Conservation (phyloP, 768 basidiomycete species). For the Boletus rufocinnamomeus region DNA sequence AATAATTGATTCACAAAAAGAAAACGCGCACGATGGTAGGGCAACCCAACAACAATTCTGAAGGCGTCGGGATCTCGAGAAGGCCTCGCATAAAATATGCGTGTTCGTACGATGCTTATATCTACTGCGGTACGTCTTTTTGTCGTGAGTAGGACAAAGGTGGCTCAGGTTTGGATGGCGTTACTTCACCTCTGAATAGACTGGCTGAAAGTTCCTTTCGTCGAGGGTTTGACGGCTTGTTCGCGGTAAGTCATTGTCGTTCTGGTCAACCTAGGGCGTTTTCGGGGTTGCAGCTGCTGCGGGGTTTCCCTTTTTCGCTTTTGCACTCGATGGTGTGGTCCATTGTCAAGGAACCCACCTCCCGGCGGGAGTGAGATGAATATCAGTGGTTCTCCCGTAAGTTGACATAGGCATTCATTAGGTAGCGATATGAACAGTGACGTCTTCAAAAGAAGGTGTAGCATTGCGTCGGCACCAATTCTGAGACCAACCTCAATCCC, state of each 20-base stretch:
- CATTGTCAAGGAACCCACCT: slow-evolving; percentile 14
- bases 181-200: slow-evolving; percentile 23
- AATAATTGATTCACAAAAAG: background rate
- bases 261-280: slow-evolving; percentile 28
- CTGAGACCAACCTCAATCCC: slow-evolving; percentile 40
- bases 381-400: slow-evolving; percentile 72
- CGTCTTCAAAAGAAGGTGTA: slow-evolving; percentile 74
- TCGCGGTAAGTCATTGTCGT: slow-evolving; percentile 1
- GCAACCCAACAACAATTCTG: slow-evolving; percentile 62
- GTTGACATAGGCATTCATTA: slow-evolving; percentile 83
- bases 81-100: slow-evolving; percentile 71
- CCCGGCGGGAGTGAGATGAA: slow-evolving; percentile 36
- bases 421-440: slow-evolving; percentile 76
- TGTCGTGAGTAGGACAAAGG: slow-evolving; percentile 7
- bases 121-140: slow-evolving; percentile 50
- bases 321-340: slow-evolving; percentile 9
- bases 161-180: background rate
- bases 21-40: slow-evolving; percentile 57
- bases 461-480: slow-evolving; percentile 74
- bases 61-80: slow-evolving; percentile 50
- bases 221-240: slow-evolving; percentile 6
- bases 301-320: slow-evolving; percentile 26
- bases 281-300: slow-evolving; percentile 23
- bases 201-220: slow-evolving; percentile 12
- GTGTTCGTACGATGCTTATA: slow-evolving; percentile 51